Evolutionary conservation across 83 land plant genomes (phyloP), one percentile per base, ranked within the genome.

Genomic region (Thuja plicata): DNA sequence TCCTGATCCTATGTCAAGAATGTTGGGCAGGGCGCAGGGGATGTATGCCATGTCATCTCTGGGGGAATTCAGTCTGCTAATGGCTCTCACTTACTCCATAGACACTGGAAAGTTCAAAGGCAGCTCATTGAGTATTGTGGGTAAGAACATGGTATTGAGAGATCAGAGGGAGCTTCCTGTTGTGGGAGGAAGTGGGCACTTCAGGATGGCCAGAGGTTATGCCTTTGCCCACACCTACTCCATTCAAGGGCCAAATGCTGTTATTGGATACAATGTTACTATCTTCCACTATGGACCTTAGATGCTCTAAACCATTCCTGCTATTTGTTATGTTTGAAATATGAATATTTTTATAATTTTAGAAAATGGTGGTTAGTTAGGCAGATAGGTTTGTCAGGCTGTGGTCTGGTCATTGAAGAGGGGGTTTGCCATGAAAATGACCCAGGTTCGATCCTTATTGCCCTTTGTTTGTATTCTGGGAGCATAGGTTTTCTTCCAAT

Each of bases 21-120:
- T 89, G 34, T 35, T 91, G 41, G 92, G 92, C 4, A 46, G 91
- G 15, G 92, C 91, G 24, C 92, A 91, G 91, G 92, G 92, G 0
- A 15, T 89, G 43, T 91, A 91, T 83, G 84, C 83, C 19, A 60
- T 35, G n/a, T 86, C 89, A 3, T 66, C 83, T 24, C 83, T 84
- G 82, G 82, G 87, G 17, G 82, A 90, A 27, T 24, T 55, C 17
- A 78, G 88, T n/a, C 76, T 88, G 54, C 89, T 91, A 6, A 89
- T 87, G 88, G 85, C 70, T 13, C 16, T 89, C 35, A 89, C 87
- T 71, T 86, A 85, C 35, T 46, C 27, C 6, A 88, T 90, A 32
- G 76, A 80, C 27, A 41, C 21, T 81, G 92, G 92, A 8, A 90
- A 89, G 90, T 89, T 52, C 86, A 89, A 86, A 30, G 92, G 88